Evolutionary conservation across 805 yeast genomes (phyloP).

Genomic region (Candida peoriensis): DNA sequence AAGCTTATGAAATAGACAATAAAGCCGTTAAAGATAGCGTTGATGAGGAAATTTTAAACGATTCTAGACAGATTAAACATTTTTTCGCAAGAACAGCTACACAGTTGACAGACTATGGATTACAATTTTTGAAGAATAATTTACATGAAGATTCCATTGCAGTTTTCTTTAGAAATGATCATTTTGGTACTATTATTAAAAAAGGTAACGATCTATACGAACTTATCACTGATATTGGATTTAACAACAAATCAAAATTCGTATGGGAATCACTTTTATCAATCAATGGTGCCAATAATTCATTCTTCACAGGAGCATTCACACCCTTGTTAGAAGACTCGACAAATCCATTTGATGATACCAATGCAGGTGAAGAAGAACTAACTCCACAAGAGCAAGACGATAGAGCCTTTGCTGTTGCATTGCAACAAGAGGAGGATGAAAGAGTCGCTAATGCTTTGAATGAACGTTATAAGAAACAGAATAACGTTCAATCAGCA

Average conservation of each 20-base stretch:
- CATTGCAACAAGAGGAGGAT: constrained; percentile 55
- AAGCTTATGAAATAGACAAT: constrained; percentile 33
- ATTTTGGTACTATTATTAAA: constrained; percentile 68
- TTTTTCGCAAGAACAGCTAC: constrained; percentile 63
- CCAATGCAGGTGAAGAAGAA: constrained; percentile 14
- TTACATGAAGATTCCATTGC: constrained; percentile 51
- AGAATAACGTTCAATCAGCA: constrained; percentile 8
- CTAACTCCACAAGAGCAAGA: constrained; percentile 23
- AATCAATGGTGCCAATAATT: constrained; percentile 63
- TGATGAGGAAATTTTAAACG: constrained; percentile 27
- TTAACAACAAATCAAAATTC: constrained; percentile 37
- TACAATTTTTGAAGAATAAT: constrained; percentile 38
- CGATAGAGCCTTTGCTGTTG: constrained; percentile 40
- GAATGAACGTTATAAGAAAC: constrained; percentile 30
- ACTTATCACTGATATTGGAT: constrained; percentile 74
- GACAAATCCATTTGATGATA: constrained; percentile 20
- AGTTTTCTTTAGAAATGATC: constrained; percentile 85
- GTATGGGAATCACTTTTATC: constrained; percentile 81
- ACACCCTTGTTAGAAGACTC: constrained; percentile 31
- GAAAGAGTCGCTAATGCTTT: constrained; percentile 40
- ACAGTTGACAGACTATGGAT: constrained; percentile 71
- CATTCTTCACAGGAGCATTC: constrained; percentile 64
- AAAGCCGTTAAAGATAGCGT: constrained; percentile 19
- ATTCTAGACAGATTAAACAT: constrained; percentile 31
- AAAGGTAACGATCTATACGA: constrained; percentile 45